phyloP scores from a whole-genome alignment of 2,329 filamentous ascomycete species.

The Penicillium sp. region DNA sequence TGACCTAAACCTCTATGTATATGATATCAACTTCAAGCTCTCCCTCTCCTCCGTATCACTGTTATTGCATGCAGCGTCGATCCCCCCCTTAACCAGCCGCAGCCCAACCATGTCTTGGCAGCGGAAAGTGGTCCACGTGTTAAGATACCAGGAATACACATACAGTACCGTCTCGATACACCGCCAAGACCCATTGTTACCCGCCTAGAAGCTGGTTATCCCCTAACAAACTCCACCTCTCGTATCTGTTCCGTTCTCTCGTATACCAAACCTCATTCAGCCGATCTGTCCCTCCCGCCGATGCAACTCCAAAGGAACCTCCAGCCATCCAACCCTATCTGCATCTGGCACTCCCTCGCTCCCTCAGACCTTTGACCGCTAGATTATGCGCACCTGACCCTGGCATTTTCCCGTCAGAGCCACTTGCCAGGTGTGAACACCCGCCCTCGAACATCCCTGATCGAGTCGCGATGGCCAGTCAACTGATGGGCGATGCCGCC shows the following conservation, averaged over 20 bases:
- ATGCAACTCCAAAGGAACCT: constrained; percentile 23
- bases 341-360: constrained; percentile 7
- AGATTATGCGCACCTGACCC: constrained; percentile 44
- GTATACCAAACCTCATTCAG: constrained; percentile 15
- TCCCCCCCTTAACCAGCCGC: neutral
- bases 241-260: constrained; percentile 11
- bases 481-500: constrained; percentile 40
- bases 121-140: constrained; percentile 22
- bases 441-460: constrained; percentile 28
- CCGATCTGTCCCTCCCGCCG: constrained; percentile 18
- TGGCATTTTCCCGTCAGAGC: constrained; percentile 38
- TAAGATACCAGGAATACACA: constrained; percentile 13
- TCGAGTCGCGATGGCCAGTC: constrained; percentile 38
- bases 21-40: too few relatives aligned
- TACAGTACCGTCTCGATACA: constrained; percentile 7
- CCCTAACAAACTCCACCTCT: neutral
- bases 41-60: neutral
- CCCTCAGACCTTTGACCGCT: constrained; percentile 2
- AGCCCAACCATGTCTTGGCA: constrained; percentile 19
- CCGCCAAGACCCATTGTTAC: neutral
- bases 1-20: neutral
- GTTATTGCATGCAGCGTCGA: constrained; percentile 1
- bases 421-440: constrained; percentile 34
- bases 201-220: neutral
- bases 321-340: constrained; percentile 13